Evolutionary conservation across 352 stramenopile genomes (phyloP), one percentile per base, ranked within the genome.

Genomic region (Globisporangium middletonii): DNA sequence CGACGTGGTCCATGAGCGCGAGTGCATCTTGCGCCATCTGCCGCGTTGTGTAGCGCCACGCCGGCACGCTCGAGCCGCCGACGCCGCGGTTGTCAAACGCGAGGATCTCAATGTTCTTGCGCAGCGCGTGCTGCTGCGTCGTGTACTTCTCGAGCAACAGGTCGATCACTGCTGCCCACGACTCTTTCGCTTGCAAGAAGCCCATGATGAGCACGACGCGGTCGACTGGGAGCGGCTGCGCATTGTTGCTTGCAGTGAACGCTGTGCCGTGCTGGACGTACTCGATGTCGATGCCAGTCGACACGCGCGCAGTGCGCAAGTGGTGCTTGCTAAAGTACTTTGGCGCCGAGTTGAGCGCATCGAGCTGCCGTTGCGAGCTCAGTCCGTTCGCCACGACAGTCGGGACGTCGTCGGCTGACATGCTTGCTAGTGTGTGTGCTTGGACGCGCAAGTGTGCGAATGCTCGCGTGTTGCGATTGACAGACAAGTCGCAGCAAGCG

Each of bases 21-120:
- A 89, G 46, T n/a, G 74, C 67, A 37, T 89, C 79, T 30, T 72
- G 61, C 2, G 79, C 79, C 79, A 89, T 89, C 13, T 68, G 63
- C 1, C 64, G 72, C 3, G 75, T 88, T 27, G 71, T 79, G 65
- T 89, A 89, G 26, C 66, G 68, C 3, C 73, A 77, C 67, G 67
- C 83, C 0, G 79, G 68, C 30, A 65, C 63, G 49, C 86, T 77
- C 5, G 73, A 73, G 51, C 54, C 52, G 57, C 71, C 72, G 18
- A 65, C 53, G n/a, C 73, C 73, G 50, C 73, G 71, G 58, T 83
- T 83, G 59, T 83, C 69, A 9, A 83, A 71, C 12, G 59, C 73
- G 28, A 83, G 44, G 28, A 83, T 60, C 45, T 75, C 53, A 37
- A 78, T 50, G 18, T 56, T 65, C 43, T 59, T 67, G 15, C n/a